Conservation (phyloP, 2,329 filamentous ascomycete genomes). For the Botrytis medusae region DNA sequence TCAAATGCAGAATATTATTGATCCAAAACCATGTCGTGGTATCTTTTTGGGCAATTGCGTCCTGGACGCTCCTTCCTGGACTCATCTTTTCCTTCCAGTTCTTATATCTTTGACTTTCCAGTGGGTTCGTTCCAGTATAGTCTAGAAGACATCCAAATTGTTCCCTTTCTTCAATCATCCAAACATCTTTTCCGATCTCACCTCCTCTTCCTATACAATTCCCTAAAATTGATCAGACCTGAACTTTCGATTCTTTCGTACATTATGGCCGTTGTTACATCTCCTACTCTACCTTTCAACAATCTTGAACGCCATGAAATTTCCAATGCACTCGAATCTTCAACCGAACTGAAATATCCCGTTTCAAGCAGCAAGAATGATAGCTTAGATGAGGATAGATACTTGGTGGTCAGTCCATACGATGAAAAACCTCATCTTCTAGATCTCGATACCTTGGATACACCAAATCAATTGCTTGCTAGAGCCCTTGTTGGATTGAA, state of each 20-base stretch:
- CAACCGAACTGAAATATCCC: neutral
- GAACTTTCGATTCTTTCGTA: neutral
- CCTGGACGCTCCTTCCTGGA: slow-evolving; percentile 14
- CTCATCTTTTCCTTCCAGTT: neutral
- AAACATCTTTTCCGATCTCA: neutral
- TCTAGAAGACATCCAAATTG: neutral
- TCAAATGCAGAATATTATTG: neutral
- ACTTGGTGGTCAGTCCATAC: slow-evolving; percentile 74
- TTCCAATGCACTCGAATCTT: slow-evolving; percentile 5
- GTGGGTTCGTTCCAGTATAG: neutral
- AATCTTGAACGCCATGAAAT: neutral
- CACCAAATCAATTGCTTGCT: slow-evolving; percentile 67
- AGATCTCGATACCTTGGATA: slow-evolving; percentile 65
- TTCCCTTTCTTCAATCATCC: neutral
- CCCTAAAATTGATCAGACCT: neutral
- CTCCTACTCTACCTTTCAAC: slow-evolving; percentile 21
- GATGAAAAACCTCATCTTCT: slow-evolving; percentile 68
- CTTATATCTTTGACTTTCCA: slow-evolving; percentile 7
- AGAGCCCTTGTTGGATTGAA: slow-evolving; percentile 66
- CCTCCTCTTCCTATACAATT: neutral
- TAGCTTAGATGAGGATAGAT: slow-evolving; percentile 30
- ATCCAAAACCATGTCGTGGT: slow-evolving; percentile 11
- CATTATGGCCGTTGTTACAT: slow-evolving; percentile 24
- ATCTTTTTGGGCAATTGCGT: slow-evolving; percentile 10
- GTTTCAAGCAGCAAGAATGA: neutral